phyloP scores from a whole-genome alignment of 2,329 filamentous ascomycete genomes.

The Fusarium redolens region DNA sequence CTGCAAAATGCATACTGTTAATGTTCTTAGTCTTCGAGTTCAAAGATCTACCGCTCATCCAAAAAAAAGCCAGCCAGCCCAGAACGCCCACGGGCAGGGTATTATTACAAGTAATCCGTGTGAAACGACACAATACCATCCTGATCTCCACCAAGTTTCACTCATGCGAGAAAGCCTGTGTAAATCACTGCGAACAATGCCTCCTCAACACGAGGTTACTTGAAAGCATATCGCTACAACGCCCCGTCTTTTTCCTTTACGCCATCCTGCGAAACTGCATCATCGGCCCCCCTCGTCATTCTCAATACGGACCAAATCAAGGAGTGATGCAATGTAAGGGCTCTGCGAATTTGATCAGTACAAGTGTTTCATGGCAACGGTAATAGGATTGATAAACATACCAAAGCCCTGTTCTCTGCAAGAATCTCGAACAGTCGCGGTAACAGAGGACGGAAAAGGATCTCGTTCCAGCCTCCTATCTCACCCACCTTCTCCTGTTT shows the following conservation, averaged over 20 bases:
- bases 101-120: constrained; percentile 42
- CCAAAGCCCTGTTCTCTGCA: constrained; percentile 73
- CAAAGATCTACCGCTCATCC: constrained; percentile 17
- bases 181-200: constrained; percentile 6
- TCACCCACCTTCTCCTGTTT: constrained; percentile 57
- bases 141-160: constrained; percentile 25
- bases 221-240: constrained; percentile 7
- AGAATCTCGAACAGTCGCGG: constrained; percentile 75
- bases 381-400: constrained; percentile 49
- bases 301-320: constrained; percentile 52
- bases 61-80: constrained; percentile 34
- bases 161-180: constrained; percentile 18
- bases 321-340: constrained; percentile 55
- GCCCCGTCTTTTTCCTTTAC: constrained; percentile 23
- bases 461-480: constrained; percentile 72
- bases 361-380: neutral
- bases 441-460: constrained; percentile 73
- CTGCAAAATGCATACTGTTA: neutral
- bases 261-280: constrained; percentile 8
- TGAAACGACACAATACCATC: constrained; percentile 25
- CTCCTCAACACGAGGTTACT: constrained; percentile 3
- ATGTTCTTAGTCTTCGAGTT: constrained; percentile 1
- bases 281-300: constrained; percentile 43
- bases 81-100: constrained; percentile 41
- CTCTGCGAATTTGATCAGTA: constrained; percentile 47